Percentiles rank a stretch among this genome's conserved stretches.
phyloP scores from a whole-genome alignment of 2,329 filamentous ascomycete species.

The Penicillium nordicum region DNA sequence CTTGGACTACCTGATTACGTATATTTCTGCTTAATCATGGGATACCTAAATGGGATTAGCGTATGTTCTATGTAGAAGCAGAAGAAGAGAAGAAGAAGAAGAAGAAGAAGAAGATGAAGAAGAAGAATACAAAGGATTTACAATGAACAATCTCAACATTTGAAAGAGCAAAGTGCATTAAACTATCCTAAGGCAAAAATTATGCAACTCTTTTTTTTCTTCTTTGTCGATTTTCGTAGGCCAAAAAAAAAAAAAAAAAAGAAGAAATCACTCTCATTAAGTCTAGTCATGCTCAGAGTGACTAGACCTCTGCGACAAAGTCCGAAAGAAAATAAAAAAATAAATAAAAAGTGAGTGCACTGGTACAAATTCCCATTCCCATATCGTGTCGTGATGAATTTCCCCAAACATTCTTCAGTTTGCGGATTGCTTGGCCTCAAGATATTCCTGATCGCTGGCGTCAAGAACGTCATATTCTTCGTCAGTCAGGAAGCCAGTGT shows the following conservation, averaged over 20 bases:
- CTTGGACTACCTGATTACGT: neutral
- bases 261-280: constrained; percentile 14
- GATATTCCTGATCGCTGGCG: constrained; percentile 83
- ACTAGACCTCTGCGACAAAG: constrained; percentile 5
- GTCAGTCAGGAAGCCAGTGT: constrained; percentile 86
- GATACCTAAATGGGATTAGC: neutral
- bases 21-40: neutral
- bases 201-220: constrained; percentile 9
- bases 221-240: constrained; percentile 7
- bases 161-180: constrained; percentile 11
- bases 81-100: neutral
- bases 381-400: constrained; percentile 11
- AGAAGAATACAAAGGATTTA: neutral
- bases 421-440: constrained; percentile 45
- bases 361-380: constrained; percentile 21
- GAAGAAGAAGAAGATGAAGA: neutral
- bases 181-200: constrained; percentile 13
- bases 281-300: constrained; percentile 19
- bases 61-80: neutral
- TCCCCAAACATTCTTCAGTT: constrained; percentile 6
- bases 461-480: constrained; percentile 98
- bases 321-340: constrained; percentile 9
- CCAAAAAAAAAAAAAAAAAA: neutral
- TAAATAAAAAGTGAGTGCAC: constrained; percentile 4
- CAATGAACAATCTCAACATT: too few species aligned